Base-by-base conservation (phyloP, 306 rosid species). In the Begonia masoniana region DNA sequence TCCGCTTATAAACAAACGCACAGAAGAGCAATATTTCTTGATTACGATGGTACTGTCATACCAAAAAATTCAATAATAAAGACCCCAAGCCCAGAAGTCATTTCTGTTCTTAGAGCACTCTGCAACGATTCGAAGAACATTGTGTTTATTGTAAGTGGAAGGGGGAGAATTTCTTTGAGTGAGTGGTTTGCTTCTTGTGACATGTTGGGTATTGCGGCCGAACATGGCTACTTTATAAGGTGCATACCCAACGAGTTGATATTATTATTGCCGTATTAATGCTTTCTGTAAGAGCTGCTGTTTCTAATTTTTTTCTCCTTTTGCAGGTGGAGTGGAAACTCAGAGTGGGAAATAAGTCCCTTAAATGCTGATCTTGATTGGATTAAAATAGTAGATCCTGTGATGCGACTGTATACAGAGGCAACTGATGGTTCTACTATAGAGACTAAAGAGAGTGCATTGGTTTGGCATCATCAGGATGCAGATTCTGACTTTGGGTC, bases 101-200 rank as follows among this genome's bases (percentile, higher is more conserved):
- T 52, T 50, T 61, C 58, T 10, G 58, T 61, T 35, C 43, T 61
- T 36, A 52, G 24, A 15, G 15, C 66, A 10, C 66, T 61, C 21
- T 61, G 66, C 58, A 52, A 43, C 13, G 66, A 61, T 17, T 58
- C 66, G 1, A 51, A 56, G 46, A 61, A 61, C 58, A 61, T 58
- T n/a, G 58, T 61, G 52, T 61, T 61, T 47, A 61, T 61, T 61
- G 66, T 61, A n/a, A 61, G 66, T 43, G 66, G 66, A 58, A 61
- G 66, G 52, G 58, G 58, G 43, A 61, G 66, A 52, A 43, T 24
- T 61, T 61, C 66, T 43, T 52, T 61, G 31, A 49, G 66, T 52
- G 45, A 61, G 43, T 61, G 66, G 66, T 61, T 61, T 42, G 50
- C 58, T 51, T 16, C 66, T 10, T 61, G 66, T 43, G 58, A 61